Evolutionary conservation across 169 alveolate species (phyloP).

Genomic region (Eimeria sp.): DNA sequence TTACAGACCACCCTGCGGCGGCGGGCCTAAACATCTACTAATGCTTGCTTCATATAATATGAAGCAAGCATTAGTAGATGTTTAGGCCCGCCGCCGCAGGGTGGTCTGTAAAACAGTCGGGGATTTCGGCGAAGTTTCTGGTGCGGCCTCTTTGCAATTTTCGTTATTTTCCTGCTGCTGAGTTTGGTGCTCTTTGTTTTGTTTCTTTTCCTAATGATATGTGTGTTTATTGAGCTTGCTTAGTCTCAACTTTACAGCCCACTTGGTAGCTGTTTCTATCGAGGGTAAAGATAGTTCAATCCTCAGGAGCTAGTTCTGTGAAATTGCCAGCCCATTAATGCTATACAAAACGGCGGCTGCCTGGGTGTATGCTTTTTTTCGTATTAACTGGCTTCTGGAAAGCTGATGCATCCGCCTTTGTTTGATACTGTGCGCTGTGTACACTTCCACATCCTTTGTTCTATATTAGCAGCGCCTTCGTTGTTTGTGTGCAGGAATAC

Average conservation of each 20-base stretch:
- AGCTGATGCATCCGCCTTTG: background rate
- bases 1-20: background rate
- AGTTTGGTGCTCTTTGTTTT: background rate
- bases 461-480: too few species aligned
- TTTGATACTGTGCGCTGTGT: too few species aligned
- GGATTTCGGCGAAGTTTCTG: background rate
- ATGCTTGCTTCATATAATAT: background rate
- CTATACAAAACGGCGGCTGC: background rate
- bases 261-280: background rate
- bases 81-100: background rate
- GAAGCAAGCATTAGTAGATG: background rate
- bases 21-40: background rate
- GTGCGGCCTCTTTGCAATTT: background rate
- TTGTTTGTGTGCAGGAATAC: too few species aligned
- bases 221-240: background rate
- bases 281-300: background rate
- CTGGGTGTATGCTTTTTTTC: background rate
- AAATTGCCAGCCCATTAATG: background rate
- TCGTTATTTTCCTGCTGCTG: background rate
- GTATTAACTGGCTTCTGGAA: background rate
- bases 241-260: background rate
- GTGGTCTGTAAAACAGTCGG: background rate
- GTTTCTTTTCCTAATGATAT: background rate
- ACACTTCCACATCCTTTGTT: background rate
- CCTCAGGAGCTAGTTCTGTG: background rate